A percentile compares a stretch with the other conserved stretches of the same genome.
These are phyloP conservation scores for Aschersonia sp. DNA, from an alignment of 2,329 filamentous ascomycete species.

Conservation along the genomic window DNA sequence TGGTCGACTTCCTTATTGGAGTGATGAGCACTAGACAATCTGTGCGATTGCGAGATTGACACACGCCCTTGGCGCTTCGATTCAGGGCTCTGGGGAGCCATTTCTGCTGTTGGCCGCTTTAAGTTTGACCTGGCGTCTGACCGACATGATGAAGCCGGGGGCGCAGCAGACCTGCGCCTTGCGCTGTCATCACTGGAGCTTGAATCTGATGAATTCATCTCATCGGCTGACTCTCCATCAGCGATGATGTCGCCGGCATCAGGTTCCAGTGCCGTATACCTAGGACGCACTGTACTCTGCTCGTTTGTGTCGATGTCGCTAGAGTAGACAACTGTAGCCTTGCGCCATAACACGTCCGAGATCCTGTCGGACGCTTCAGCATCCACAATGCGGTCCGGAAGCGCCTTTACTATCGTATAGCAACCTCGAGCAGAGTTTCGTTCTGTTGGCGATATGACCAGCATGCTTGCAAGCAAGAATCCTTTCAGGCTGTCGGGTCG, in stretches of 20 bases:
- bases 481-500: background rate
- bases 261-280: background rate
- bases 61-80: constrained; percentile 1
- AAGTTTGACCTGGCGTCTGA: background rate
- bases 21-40: background rate
- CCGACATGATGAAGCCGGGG: background rate
- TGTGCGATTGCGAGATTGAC: background rate
- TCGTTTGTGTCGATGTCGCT: constrained; percentile 1
- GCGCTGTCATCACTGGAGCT: background rate
- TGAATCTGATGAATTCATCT: background rate
- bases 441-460: background rate
- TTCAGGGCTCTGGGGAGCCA: background rate
- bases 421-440: constrained; percentile 1
- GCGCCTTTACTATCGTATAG: background rate
- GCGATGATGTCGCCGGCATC: background rate
- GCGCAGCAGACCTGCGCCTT: constrained; percentile 2
- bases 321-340: background rate
- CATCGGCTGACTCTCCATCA: background rate
- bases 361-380: background rate
- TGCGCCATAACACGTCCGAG: constrained; percentile 2
- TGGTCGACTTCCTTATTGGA: background rate
- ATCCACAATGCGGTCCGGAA: constrained; percentile 1
- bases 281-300: constrained; percentile 1
- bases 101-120: constrained; percentile 1
- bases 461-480: constrained; percentile 2